phyloP scores from a whole-genome alignment of 192 early-diverging fungal genomes.

The Coemansia sp. region DNA sequence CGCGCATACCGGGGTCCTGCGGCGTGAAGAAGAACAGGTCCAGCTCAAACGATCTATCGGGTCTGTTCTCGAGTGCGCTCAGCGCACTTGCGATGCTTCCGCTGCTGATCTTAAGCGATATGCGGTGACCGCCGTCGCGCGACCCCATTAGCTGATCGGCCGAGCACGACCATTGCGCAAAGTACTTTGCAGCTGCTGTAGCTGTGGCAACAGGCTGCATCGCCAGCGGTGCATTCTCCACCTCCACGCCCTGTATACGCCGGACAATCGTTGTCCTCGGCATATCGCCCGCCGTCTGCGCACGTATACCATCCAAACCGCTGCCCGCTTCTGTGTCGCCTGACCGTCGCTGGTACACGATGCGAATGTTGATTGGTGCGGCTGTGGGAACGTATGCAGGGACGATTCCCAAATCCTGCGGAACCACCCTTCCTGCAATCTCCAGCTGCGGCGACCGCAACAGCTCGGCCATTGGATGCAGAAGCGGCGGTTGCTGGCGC shows the following conservation, averaged over 20 bases:
- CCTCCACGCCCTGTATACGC: constrained; percentile 1
- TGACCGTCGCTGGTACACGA: neutral
- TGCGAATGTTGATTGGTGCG: constrained; percentile 1
- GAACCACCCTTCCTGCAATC: constrained; percentile 13
- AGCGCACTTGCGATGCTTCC: constrained; percentile 2
- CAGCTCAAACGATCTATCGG: neutral
- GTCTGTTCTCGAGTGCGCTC: constrained; percentile 15
- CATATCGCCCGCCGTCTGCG: constrained; percentile 5
- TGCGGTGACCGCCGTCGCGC: constrained; percentile 4
- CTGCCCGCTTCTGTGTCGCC: neutral
- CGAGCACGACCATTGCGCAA: constrained; percentile 7
- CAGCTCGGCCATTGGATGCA: constrained; percentile 12
- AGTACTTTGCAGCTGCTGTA: neutral
- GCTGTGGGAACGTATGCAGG: constrained; percentile 19
- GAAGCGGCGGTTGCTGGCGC: constrained; percentile 9
- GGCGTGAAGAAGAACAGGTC: constrained; percentile 5
- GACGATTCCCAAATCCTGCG: constrained; percentile 17
- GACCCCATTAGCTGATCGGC: neutral
- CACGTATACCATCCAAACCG: neutral
- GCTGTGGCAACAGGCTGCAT: neutral
- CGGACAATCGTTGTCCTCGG: neutral
- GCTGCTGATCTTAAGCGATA: constrained; percentile 6
- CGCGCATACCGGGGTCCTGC: neutral
- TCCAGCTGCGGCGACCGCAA: constrained; percentile 9
- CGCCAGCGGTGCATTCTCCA: neutral